A percentile compares a stretch with the other conserved stretches of the same genome.
Evolutionary conservation across 1,284 basidiomycete species (phyloP).

Genomic region (Crepidotus sp.): DNA sequence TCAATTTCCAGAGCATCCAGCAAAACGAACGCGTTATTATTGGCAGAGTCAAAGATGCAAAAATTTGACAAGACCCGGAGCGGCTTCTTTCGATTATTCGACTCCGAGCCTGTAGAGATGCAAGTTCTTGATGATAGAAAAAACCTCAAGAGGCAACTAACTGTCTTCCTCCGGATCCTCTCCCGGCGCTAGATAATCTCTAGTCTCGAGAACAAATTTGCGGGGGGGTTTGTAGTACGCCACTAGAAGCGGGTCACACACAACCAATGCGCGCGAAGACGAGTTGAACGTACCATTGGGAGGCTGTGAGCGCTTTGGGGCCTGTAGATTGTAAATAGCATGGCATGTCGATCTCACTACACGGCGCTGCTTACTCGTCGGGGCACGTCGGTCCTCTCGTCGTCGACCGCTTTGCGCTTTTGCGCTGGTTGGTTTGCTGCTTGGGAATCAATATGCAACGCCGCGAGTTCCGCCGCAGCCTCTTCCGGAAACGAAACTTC

Average conservation of each 20-base stretch:
- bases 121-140: too few species aligned
- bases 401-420: conserved; percentile 7
- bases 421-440: not conserved
- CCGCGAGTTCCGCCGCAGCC: conserved; percentile 1
- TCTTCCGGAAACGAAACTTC: conserved; percentile 31
- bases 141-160: too few species aligned
- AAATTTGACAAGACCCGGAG: conserved; percentile 32
- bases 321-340: not conserved
- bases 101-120: not conserved
- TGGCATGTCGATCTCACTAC: not conserved
- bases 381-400: not conserved
- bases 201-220: not conserved
- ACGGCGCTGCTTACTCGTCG: conserved; percentile 8
- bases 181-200: conserved; percentile 1
- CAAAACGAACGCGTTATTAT: conserved; percentile 29
- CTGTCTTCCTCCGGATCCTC: conserved; percentile 14
- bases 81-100: too few species aligned
- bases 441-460: not conserved
- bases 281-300: not conserved
- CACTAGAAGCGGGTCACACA: not conserved
- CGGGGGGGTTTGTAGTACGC: conserved; percentile 4
- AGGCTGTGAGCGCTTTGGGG: conserved; percentile 1
- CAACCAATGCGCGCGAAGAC: not conserved
- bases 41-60: conserved; percentile 31
- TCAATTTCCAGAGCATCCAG: conserved; percentile 29